A percentile compares a stretch with the other conserved stretches of the same genome.
Conservation (phyloP, 108 stramenopile species). For the Nannochloropsis oceanica region DNA sequence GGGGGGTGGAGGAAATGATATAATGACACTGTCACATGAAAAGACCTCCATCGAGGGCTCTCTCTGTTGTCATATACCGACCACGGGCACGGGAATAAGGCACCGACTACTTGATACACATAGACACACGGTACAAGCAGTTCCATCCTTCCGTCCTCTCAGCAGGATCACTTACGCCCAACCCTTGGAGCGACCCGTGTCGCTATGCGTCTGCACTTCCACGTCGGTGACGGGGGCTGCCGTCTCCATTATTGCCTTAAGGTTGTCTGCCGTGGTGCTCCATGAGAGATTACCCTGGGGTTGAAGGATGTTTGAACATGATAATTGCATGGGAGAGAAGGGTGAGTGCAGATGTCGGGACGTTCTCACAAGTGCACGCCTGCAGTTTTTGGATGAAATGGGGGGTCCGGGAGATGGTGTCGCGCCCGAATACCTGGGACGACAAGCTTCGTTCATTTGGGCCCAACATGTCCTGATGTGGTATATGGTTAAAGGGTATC, state of each 20-base stretch:
- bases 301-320: not conserved
- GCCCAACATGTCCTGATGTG: not conserved
- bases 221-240: conserved; percentile 18
- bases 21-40: not conserved
- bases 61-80: not conserved
- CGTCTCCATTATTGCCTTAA: conserved; percentile 20
- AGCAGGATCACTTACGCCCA: conserved; percentile 29
- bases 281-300: conserved; percentile 34
- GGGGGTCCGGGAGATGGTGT: too few species aligned
- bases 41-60: not conserved
- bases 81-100: not conserved
- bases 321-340: not conserved
- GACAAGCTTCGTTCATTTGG: not conserved
- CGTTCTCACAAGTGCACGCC: too few species aligned
- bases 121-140: not conserved
- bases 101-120: not conserved
- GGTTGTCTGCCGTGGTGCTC: conserved; percentile 34
- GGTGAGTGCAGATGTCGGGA: too few species aligned
- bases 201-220: conserved; percentile 37
- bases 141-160: not conserved
- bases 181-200: conserved; percentile 39
- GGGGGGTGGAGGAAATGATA: not conserved
- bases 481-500: not conserved
- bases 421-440: too few species aligned
- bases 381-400: too few species aligned